phyloP scores from a whole-genome alignment of 2,329 filamentous ascomycete species.

The Escovopsis sp. region DNA sequence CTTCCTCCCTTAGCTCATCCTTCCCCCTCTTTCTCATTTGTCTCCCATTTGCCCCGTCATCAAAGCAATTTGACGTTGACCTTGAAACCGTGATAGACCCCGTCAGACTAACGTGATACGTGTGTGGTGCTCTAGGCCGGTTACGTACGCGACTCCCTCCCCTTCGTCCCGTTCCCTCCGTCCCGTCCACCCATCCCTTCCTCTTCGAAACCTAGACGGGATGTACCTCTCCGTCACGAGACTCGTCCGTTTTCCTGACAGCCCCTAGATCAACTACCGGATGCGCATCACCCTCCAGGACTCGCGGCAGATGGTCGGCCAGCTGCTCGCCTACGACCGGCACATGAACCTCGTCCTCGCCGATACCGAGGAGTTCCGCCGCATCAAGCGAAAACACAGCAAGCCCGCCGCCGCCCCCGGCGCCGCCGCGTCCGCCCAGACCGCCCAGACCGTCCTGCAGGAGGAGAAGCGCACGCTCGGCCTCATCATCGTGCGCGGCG shows the following conservation, averaged over 20 bases:
- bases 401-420: conserved; percentile 55
- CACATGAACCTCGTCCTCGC: conserved; percentile 99
- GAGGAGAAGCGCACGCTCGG: conserved; percentile 98
- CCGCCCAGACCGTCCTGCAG: conserved; percentile 59
- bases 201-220: no score
- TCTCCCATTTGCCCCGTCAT: background rate
- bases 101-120: conserved; percentile 2
- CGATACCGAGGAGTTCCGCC: conserved; percentile 95
- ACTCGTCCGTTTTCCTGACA: conserved; percentile 1
- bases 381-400: conserved; percentile 68
- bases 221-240: conserved; percentile 1
- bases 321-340: conserved; percentile 99
- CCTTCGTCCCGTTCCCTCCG: conserved; percentile 8
- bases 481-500: conserved; percentile 84
- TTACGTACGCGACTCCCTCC: conserved; percentile 42
- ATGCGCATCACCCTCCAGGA: conserved; percentile 96
- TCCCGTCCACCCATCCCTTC: conserved; percentile 14
- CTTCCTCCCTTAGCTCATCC: conserved; percentile 17
- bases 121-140: conserved; percentile 38
- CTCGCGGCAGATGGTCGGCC: conserved; percentile 88
- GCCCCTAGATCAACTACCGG: conserved; percentile 87
- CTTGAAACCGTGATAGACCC: conserved; percentile 41
- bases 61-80: conserved; percentile 29
- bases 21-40: conserved; percentile 20
- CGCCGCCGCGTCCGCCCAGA: conserved; percentile 37